Conservation (phyloP, 495 filamentous ascomycete species). For the Podospora anserina region DNA sequence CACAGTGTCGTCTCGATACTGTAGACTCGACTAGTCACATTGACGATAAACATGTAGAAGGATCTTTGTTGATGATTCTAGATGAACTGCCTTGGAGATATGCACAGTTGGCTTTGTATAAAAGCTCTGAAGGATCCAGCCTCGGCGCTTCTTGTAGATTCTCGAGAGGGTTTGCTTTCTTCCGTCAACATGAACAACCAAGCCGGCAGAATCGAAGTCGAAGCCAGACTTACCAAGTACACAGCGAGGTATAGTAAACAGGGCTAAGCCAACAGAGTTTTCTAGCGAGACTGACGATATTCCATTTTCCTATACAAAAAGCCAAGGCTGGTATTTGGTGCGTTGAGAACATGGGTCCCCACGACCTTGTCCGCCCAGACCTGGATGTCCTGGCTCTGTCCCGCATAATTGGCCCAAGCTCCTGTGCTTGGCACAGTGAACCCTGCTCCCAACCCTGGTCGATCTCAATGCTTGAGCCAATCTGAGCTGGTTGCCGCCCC, state of each 20-base stretch:
- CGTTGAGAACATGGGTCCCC: constrained; percentile 18
- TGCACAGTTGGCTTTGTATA: not conserved
- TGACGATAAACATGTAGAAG: not conserved
- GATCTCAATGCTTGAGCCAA: constrained; percentile 39
- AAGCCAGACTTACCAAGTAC: not conserved
- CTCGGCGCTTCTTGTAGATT: not conserved
- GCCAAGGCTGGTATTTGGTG: constrained; percentile 15
- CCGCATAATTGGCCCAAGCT: constrained; percentile 36
- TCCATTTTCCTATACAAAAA: constrained; percentile 5
- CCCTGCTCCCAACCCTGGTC: constrained; percentile 26
- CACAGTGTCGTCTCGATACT: not conserved
- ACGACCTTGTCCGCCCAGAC: constrained; percentile 13
- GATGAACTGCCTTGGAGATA: not conserved
- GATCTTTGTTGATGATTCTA: not conserved
- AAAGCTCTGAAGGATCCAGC: not conserved
- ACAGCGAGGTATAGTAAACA: not conserved
- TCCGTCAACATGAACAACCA: not conserved
- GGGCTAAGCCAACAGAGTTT: not conserved
- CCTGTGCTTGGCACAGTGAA: constrained; percentile 22
- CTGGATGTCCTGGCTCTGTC: constrained; percentile 21
- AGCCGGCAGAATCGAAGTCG: not conserved
- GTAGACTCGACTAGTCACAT: not conserved
- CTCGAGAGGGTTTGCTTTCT: not conserved
- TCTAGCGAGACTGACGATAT: not conserved
- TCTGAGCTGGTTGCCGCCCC: constrained; percentile 35